These are phyloP conservation scores for Scheffersomyces cryptocercus DNA, from an alignment of 1,139 yeast species.

Conservation along the genomic window DNA sequence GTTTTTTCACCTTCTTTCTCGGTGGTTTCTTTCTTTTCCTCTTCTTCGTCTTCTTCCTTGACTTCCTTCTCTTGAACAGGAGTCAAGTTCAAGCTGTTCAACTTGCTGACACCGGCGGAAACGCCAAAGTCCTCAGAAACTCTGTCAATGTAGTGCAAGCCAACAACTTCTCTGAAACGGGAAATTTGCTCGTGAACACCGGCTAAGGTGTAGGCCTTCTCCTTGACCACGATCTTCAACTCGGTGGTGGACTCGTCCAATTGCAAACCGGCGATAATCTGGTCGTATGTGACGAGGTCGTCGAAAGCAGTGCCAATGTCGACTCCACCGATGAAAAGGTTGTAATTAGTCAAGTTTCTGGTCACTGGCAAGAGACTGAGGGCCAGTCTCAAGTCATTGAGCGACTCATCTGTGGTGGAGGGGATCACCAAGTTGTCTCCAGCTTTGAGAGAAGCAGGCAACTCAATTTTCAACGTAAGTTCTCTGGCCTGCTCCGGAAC, in stretches of 20 bases:
- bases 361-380: slow-evolving; percentile 56
- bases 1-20: slow-evolving; percentile 10
- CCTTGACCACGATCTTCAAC: slow-evolving; percentile 25
- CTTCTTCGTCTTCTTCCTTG: slow-evolving; percentile 6
- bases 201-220: slow-evolving; percentile 41
- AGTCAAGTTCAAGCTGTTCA: slow-evolving; percentile 31
- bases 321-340: slow-evolving; percentile 40
- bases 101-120: slow-evolving; percentile 22
- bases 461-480: slow-evolving; percentile 29
- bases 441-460: slow-evolving; percentile 29
- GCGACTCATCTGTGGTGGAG: slow-evolving; percentile 40
- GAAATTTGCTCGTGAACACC: slow-evolving; percentile 40
- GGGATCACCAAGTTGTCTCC: slow-evolving; percentile 34
- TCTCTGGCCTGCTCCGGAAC: slow-evolving; percentile 14
- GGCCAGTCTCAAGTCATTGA: slow-evolving; percentile 61
- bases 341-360: slow-evolving; percentile 62
- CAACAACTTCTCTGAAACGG: slow-evolving; percentile 46
- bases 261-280: slow-evolving; percentile 25
- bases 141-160: slow-evolving; percentile 44
- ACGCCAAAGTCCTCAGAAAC: slow-evolving; percentile 23
- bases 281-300: slow-evolving; percentile 34
- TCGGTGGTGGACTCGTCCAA: slow-evolving; percentile 17
- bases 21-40: slow-evolving; percentile 4
- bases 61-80: slow-evolving; percentile 17
- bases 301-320: slow-evolving; percentile 34